Conservation (phyloP, 106 monocot species). For the Vanilla planifolia region DNA sequence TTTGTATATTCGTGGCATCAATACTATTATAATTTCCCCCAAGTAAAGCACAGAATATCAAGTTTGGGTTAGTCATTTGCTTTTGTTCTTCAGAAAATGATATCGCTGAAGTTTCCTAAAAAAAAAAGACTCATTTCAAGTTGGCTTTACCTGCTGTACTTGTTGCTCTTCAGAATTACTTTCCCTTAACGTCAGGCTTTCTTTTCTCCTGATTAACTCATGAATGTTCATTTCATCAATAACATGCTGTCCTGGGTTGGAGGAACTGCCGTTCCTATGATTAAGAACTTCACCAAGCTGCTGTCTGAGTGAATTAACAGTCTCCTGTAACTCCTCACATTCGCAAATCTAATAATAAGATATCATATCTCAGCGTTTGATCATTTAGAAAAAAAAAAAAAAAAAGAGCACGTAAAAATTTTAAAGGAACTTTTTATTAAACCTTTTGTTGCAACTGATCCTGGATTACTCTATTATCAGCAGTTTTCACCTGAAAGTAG, state of each 20-base stretch:
- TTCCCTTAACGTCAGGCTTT: constrained; percentile 16
- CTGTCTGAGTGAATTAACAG: constrained; percentile 41
- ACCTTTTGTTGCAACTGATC: constrained; percentile 93
- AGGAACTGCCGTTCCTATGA: constrained; percentile 11
- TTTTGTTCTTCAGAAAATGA: too few species aligned
- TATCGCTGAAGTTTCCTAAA: not conserved
- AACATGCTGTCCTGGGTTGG: constrained; percentile 6
- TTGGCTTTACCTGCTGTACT: constrained; percentile 34
- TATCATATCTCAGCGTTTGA: not conserved
- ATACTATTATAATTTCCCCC: too few species aligned
- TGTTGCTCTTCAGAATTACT: constrained; percentile 22
- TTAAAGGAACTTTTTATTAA: not conserved
- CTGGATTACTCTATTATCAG: constrained; percentile 92
- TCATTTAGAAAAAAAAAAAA: not conserved
- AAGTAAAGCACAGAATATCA: too few species aligned
- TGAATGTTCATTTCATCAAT: constrained; percentile 6
- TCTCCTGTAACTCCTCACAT: constrained; percentile 62
- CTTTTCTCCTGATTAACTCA: constrained; percentile 10
- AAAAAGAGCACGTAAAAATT: too few species aligned
- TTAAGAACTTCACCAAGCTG: constrained; percentile 48
- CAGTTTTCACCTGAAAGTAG: constrained; percentile 75
- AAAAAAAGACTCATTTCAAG: not conserved
- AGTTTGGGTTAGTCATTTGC: too few species aligned
- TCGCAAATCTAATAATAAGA: constrained; percentile 43
- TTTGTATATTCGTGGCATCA: too few species aligned